phyloP scores from a whole-genome alignment of 768 basidiomycete species.

The Pleurotus salmoneostramineus region DNA sequence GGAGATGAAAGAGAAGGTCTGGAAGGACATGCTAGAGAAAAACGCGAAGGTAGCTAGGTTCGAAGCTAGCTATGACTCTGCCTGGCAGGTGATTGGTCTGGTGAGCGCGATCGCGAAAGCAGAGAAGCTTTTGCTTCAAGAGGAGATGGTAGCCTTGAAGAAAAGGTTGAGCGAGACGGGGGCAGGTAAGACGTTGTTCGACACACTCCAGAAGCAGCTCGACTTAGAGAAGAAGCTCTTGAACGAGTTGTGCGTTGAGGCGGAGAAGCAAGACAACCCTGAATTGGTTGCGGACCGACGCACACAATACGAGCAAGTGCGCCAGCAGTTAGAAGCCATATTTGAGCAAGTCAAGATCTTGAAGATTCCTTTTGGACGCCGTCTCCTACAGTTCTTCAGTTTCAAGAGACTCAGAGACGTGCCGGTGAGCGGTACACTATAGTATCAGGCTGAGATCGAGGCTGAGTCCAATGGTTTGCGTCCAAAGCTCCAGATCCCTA shows the following conservation, averaged over 20 bases:
- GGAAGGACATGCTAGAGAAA: constrained; percentile 8
- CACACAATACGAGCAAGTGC: constrained; percentile 5
- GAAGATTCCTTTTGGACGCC: constrained; percentile 6
- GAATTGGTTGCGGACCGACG: background rate
- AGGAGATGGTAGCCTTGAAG: constrained; percentile 8
- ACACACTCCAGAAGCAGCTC: constrained; percentile 8
- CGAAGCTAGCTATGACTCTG: constrained; percentile 4
- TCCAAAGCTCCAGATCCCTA: background rate
- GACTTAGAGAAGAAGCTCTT: constrained; percentile 7
- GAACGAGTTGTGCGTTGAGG: constrained; percentile 6
- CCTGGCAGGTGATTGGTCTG: constrained; percentile 6
- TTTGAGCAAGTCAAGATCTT: constrained; percentile 8
- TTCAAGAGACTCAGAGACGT: no score
- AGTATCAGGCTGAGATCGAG: no score
- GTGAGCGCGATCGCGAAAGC: background rate
- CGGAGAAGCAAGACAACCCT: constrained; percentile 3
- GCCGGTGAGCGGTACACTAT: no score
- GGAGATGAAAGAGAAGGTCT: constrained; percentile 5
- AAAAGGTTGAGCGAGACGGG: constrained; percentile 8
- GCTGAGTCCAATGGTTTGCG: no score
- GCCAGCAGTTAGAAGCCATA: background rate
- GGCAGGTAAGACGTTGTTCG: constrained; percentile 7
- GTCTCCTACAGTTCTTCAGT: constrained; percentile 5
- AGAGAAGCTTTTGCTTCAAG: constrained; percentile 7
- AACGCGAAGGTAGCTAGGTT: constrained; percentile 5